Percentiles rank a stretch among this genome's conserved stretches.
Evolutionary conservation across 306 rosid species (phyloP).

Genomic region (Castanea mollissima): DNA sequence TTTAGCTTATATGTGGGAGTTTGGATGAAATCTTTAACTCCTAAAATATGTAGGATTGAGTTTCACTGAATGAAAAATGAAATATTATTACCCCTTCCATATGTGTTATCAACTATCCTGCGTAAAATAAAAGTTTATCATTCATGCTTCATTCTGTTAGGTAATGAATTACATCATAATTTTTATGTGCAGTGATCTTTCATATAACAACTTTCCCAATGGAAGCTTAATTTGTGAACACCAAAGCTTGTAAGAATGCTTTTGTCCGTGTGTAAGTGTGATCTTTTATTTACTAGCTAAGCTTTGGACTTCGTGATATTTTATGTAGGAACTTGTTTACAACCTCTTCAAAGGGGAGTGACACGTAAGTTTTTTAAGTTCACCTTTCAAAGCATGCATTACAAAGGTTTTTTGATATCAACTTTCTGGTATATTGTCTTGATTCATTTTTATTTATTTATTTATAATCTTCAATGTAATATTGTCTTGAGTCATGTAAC

Average conservation of each 20-base stretch:
- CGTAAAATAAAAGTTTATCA: neutral
- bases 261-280: neutral
- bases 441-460: too few species aligned
- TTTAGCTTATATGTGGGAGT: neutral
- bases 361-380: neutral
- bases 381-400: neutral
- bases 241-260: slow-evolving; percentile 25
- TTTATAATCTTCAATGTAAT: too few species aligned
- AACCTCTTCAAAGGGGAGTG: slow-evolving; percentile 29
- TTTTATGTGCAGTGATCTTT: slow-evolving; percentile 39
- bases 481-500: neutral
- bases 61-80: neutral
- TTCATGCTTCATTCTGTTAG: neutral
- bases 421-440: neutral
- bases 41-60: neutral
- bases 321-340: slow-evolving; percentile 43
- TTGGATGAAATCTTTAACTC: neutral
- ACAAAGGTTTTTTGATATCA: neutral
- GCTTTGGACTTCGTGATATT: neutral
- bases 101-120: neutral
- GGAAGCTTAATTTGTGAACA: slow-evolving; percentile 7
- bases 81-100: neutral
- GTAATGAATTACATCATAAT: neutral
- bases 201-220: slow-evolving; percentile 33
- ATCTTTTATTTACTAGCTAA: neutral